phyloP scores from a whole-genome alignment of 176 grass and related monocot species.

The Carex parvula region DNA sequence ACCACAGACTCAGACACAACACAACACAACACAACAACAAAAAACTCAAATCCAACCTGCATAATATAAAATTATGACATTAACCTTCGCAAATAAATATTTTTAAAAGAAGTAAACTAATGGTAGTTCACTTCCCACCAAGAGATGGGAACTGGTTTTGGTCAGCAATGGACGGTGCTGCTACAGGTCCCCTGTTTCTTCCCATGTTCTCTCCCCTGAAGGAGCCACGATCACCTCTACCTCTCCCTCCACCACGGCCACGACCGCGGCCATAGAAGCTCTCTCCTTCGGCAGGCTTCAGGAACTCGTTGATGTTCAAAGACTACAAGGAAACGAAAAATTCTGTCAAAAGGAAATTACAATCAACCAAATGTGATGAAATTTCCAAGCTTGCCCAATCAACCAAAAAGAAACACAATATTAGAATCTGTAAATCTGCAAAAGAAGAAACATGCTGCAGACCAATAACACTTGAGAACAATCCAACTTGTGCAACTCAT shows the following conservation, averaged over 20 bases:
- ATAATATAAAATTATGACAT: slow-evolving; percentile 9
- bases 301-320: slow-evolving; percentile 76
- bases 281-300: slow-evolving; percentile 66
- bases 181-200: slow-evolving; percentile 20
- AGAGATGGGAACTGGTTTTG: slow-evolving; percentile 58
- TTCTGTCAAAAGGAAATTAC: background rate
- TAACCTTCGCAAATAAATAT: slow-evolving; percentile 5
- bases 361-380: background rate
- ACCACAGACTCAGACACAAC: slow-evolving; percentile 2
- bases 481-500: no score
- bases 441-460: no score
- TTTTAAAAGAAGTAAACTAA: background rate
- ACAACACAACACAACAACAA: background rate
- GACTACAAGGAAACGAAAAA: slow-evolving; percentile 26
- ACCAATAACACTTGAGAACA: no score
- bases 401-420: background rate
- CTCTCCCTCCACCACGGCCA: slow-evolving; percentile 57
- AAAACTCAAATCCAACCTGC: slow-evolving; percentile 20
- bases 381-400: background rate
- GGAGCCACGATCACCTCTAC: slow-evolving; percentile 39
- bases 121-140: slow-evolving; percentile 31
- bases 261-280: slow-evolving; percentile 45
- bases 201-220: slow-evolving; percentile 21
- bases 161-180: slow-evolving; percentile 46
- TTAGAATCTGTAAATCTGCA: no score